Evolutionary conservation across 768 basidiomycete genomes (phyloP), one percentile per base, ranked within the genome.

Genomic region (Antrodiella citrinella): DNA sequence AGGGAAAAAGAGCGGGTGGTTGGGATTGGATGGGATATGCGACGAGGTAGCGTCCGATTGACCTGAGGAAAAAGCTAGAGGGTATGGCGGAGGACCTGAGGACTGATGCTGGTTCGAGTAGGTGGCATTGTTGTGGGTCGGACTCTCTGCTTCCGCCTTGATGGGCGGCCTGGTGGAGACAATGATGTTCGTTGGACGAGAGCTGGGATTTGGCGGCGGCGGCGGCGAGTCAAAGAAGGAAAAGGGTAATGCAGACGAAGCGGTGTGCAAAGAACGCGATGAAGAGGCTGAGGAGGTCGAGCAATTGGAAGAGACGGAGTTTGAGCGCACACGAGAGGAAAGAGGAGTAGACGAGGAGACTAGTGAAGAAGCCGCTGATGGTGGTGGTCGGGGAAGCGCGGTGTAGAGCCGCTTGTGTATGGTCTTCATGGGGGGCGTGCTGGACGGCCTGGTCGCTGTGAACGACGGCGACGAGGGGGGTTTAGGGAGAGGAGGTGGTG

Each of bases 341-440:
- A 50, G 26, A 11, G 44, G 13, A 4, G 51, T 35, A 1, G 44
- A 20, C 26, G 51, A 42, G 3, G 51, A 5, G 1, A 51, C 49
- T 2, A 56, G 35, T 12, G 59, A 12, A 39, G 54, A 19, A 61
- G 47, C 5, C 55, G 57, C 25, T 51, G 63, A 55, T 7, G 65
- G 62, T n/a, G 41, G 41, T 9, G 41, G 41, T 45, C 72, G 72
- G 38, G 69, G 70, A 47, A 72, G 57, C 42, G 69, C 74, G 18
- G 67, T 69, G 56, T 69, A 75, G 40, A 80, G 62, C n/a, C 76
- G 72, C 57, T 77, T 80, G 54, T 73, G 73, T 21, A 77, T 69
- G 21, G 71, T 71, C 65, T 72, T 72, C 69, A 74, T 75, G 55
- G 73, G 67, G 44, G 13, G 9, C 10, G 41, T 9, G n/a, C n/a